Percentiles rank a stretch among this genome's conserved stretches.
Evolutionary conservation across 148 eudicot genomes (phyloP).

Genomic region (Euryodendron excelsum): DNA sequence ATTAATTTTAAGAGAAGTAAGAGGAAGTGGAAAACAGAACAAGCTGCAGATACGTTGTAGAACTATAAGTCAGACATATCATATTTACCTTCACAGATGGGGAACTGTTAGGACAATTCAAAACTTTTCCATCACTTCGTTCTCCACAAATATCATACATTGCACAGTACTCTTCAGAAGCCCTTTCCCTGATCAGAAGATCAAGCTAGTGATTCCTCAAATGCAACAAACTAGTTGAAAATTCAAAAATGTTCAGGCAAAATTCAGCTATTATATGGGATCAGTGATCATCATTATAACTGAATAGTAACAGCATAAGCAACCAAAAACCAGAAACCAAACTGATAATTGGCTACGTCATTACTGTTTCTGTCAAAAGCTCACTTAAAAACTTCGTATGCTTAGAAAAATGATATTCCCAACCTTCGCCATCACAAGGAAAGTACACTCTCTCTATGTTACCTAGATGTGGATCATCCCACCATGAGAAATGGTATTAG

Average conservation of each 20-base stretch:
- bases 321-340: background rate
- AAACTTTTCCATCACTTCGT: constrained; percentile 56
- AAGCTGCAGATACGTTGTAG: too few relatives aligned
- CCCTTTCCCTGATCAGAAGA: constrained; percentile 42
- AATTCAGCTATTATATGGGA: background rate
- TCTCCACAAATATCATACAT: constrained; percentile 76
- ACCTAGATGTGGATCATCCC: too few relatives aligned
- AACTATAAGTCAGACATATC: background rate
- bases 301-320: too few relatives aligned
- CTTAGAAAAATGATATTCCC: too few relatives aligned
- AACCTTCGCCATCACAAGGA: too few relatives aligned
- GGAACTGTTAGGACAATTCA: constrained; percentile 58
- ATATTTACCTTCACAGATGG: constrained; percentile 55
- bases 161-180: constrained; percentile 57
- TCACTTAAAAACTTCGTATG: too few relatives aligned
- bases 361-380: too few relatives aligned
- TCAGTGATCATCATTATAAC: too few relatives aligned
- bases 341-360: too few relatives aligned
- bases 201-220: constrained; percentile 17
- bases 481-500: too few relatives aligned
- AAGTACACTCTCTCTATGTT: too few relatives aligned
- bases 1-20: background rate
- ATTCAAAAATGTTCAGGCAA: background rate
- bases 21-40: background rate
- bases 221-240: background rate